A percentile compares a stretch with the other conserved stretches of the same genome.
Evolutionary conservation across 176 grass and related monocot genomes (phyloP).

Genomic region (Metroxylon sagu): DNA sequence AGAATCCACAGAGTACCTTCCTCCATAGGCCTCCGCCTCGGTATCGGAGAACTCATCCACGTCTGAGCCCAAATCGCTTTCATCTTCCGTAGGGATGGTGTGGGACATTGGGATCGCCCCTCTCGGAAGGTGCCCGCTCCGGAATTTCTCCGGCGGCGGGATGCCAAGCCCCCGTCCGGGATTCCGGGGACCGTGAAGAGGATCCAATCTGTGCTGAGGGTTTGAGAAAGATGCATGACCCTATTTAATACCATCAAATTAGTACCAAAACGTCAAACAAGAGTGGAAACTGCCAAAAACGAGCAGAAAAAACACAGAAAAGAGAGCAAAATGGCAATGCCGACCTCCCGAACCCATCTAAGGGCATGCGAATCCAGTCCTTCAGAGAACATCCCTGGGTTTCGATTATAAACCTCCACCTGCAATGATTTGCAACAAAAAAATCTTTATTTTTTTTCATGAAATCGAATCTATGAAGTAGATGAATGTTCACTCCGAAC

Average conservation of each 20-base stretch:
- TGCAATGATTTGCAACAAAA: slow-evolving; percentile 16
- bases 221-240: slow-evolving; percentile 17
- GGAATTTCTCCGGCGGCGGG: slow-evolving; percentile 87
- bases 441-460: slow-evolving; percentile 9
- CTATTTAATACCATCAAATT: slow-evolving; percentile 6
- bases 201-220: slow-evolving; percentile 43
- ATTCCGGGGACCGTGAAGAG: slow-evolving; percentile 32
- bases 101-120: slow-evolving; percentile 48
- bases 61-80: slow-evolving; percentile 56
- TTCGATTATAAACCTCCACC: slow-evolving; percentile 29
- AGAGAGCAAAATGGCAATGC: slow-evolving; percentile 1
- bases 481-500: neutral
- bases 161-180: slow-evolving; percentile 46
- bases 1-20: slow-evolving; percentile 67
- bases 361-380: slow-evolving; percentile 67
- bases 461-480: neutral
- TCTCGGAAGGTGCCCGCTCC: slow-evolving; percentile 67
- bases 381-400: slow-evolving; percentile 73
- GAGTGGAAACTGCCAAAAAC: neutral
- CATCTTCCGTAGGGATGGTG: slow-evolving; percentile 31
- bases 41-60: slow-evolving; percentile 86
- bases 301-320: slow-evolving; percentile 4
- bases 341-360: slow-evolving; percentile 87
- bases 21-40: slow-evolving; percentile 53
- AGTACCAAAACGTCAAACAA: neutral